Base-by-base conservation (phyloP, 2,329 filamentous ascomycete genomes). In the Phialocephala subalpina region DNA sequence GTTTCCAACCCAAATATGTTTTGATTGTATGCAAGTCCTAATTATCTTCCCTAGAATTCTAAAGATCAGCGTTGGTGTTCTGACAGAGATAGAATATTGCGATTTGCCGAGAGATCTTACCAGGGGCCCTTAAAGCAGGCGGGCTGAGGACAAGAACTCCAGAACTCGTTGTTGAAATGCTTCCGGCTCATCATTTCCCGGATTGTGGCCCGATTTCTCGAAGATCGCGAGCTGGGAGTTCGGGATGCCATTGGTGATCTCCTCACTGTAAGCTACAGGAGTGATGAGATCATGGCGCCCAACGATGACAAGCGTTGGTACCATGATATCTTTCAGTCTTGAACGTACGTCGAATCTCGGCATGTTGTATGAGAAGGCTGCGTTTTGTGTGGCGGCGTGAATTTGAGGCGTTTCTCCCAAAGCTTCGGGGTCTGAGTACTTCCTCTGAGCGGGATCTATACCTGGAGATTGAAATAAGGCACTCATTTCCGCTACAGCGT, bases 201-300 rank as follows among this genome's bases (percentile, higher is more conserved):
- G 45, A 22, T 20, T 25, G 20, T 49, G 45, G 8, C 45, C 45
- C 4, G 45, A 49, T 11, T 25, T 49, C 20, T 49, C 45, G 20
- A 49, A 49, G 12, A 49, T 12, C 18, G 18, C 18, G 11, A 49
- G 20, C 45, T 49, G 18, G 8, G 45, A 20, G n/a, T 25, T 25
- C 45, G 45, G 45, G 22, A 49, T 49, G 18, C 45, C 45, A 6
- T 25, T 49, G 8, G 3, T 25, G 45, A 49, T 49, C 45, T 49
- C 45, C 45, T 49, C 45, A 49, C 45, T 49, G 18, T 49, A 20
- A 49, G n/a, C 18, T 16, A 49, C n/a, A 20, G 45, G 45, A 49
- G n/a, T 6, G 20, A 49, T 49, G n/a, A 49, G 45, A 49, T 49
- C 45, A 49, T 49, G 45, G 3, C 20, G 11, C 4, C 45, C 45